Evolutionary conservation across 805 yeast genomes (phyloP).

Genomic region (Kuraishia molischiana): DNA sequence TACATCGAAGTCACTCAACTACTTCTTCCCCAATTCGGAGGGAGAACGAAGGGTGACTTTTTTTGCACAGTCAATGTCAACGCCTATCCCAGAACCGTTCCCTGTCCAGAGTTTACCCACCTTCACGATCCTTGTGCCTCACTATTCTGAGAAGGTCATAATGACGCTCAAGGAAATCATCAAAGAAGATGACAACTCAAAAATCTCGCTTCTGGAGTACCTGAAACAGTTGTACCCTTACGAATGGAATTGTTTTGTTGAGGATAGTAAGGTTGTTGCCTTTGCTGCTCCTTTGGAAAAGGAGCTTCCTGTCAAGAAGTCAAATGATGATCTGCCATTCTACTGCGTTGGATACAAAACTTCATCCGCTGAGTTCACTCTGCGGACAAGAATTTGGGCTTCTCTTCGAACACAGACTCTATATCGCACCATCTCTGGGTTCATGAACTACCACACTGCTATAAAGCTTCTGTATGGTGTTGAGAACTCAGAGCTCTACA

Average conservation of each 20-base stretch:
- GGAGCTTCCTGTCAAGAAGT: constrained; percentile 6
- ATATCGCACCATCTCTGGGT: constrained; percentile 77
- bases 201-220: constrained; percentile 63
- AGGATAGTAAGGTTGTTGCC: constrained; percentile 61
- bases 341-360: constrained; percentile 66
- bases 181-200: constrained; percentile 32
- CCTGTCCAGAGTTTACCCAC: constrained; percentile 38
- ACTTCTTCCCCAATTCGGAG: constrained; percentile 34
- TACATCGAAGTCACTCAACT: constrained; percentile 23
- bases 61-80: constrained; percentile 43
- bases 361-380: constrained; percentile 49
- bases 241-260: constrained; percentile 79
- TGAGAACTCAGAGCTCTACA: constrained; percentile 48
- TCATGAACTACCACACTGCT: constrained; percentile 70
- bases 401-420: constrained; percentile 77
- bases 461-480: constrained; percentile 57
- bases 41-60: constrained; percentile 43
- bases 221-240: constrained; percentile 58
- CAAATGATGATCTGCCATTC: constrained; percentile 45
- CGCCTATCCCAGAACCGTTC: constrained; percentile 36
- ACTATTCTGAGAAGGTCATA: constrained; percentile 39
- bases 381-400: constrained; percentile 82
- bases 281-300: constrained; percentile 33
- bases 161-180: constrained; percentile 34
- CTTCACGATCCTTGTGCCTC: constrained; percentile 43